Conservation (phyloP, 2,329 filamentous ascomycete species). For the Epichloe sp. region DNA sequence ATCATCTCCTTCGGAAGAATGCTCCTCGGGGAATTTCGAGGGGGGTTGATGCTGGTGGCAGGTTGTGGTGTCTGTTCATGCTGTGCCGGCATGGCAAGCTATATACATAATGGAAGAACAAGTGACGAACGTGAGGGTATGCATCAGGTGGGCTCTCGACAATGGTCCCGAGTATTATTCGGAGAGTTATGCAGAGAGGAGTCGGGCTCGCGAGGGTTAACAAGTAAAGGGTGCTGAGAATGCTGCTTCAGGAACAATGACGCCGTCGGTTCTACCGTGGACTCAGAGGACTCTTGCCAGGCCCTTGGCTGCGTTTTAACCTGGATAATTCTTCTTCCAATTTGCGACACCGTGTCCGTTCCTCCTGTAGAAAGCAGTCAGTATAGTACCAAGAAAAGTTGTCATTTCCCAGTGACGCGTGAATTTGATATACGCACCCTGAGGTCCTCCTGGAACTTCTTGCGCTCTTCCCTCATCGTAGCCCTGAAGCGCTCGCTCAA, state of each 20-base stretch:
- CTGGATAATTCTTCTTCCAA: slow-evolving; percentile 37
- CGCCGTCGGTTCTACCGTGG: slow-evolving; percentile 16
- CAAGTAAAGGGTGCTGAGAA: neutral
- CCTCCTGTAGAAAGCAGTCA: slow-evolving; percentile 26
- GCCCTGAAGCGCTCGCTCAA: slow-evolving; percentile 43
- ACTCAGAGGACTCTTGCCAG: slow-evolving; percentile 30
- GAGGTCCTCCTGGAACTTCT: slow-evolving; percentile 42
- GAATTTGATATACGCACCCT: slow-evolving; percentile 24
- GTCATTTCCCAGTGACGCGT: too few species aligned
- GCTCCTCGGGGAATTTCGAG: too few species aligned
- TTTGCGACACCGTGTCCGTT: slow-evolving; percentile 32
- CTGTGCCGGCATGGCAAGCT: neutral
- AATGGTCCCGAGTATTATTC: too few species aligned
- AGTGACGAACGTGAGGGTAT: neutral
- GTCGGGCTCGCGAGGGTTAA: too few species aligned
- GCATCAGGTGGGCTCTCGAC: neutral
- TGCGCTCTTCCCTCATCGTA: slow-evolving; percentile 43
- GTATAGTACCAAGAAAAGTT: neutral
- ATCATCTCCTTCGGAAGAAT: neutral
- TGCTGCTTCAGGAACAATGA: neutral
- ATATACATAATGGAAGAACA: neutral
- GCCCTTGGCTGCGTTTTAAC: slow-evolving; percentile 28
- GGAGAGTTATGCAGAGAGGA: too few species aligned
- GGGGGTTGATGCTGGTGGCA: too few species aligned
- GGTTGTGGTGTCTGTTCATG: neutral